phyloP scores from a whole-genome alignment of 495 filamentous ascomycete genomes.

The Sporormia fimetaria region DNA sequence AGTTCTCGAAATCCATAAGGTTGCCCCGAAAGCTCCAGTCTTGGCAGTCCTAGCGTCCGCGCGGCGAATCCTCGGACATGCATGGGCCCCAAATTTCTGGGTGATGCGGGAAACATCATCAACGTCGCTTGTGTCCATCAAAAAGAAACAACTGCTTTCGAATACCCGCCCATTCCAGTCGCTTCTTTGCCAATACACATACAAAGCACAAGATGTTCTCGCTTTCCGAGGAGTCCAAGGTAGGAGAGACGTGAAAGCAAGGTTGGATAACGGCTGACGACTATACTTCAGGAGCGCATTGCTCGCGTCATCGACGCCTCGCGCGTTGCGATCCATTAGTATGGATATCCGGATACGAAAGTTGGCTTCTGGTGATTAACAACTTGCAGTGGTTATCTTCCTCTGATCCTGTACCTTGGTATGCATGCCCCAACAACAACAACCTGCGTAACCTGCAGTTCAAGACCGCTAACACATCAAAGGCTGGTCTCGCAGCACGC shows the following conservation, averaged over 20 bases:
- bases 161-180: background rate
- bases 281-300: slow-evolving; percentile 70
- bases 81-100: slow-evolving; percentile 5
- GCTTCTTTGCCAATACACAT: background rate
- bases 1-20: background rate
- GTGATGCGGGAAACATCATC: too few species aligned
- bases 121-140: background rate
- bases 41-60: background rate
- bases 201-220: slow-evolving; percentile 37
- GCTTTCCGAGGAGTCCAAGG: slow-evolving; percentile 96
- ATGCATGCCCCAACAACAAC: slow-evolving; percentile 30
- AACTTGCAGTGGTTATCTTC: slow-evolving; percentile 72
- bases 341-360: slow-evolving; percentile 29
- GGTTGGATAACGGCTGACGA: slow-evolving; percentile 6
- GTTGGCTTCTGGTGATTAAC: slow-evolving; percentile 22
- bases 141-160: slow-evolving; percentile 1
- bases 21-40: background rate
- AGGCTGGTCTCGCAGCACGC: slow-evolving; percentile 92
- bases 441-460: too few species aligned
- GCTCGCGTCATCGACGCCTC: slow-evolving; percentile 88
- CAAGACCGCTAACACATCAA: slow-evolving; percentile 5
- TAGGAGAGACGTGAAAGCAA: slow-evolving; percentile 30
- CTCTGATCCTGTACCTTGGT: slow-evolving; percentile 95
- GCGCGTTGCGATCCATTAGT: slow-evolving; percentile 96
- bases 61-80: background rate